Evolutionary conservation across 768 basidiomycete species (phyloP).

Genomic region (Trametes punicea): DNA sequence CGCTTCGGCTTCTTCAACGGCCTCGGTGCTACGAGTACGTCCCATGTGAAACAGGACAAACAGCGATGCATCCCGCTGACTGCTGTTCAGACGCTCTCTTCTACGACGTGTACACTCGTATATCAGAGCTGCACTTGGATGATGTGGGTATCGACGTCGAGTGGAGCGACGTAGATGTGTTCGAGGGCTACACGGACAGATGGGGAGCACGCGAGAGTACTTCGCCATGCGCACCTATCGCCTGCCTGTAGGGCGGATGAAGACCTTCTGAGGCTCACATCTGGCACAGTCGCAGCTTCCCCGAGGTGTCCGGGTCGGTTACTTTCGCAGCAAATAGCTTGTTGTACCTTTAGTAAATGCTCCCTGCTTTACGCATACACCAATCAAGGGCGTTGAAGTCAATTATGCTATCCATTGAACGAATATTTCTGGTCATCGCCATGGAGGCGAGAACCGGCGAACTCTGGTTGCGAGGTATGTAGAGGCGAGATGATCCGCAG

Average conservation of each 20-base stretch:
- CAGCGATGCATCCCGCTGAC: neutral
- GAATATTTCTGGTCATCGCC: conserved; percentile 6
- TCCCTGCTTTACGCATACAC: neutral
- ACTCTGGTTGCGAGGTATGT: too few species aligned
- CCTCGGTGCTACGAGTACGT: conserved; percentile 86
- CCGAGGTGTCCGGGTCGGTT: neutral
- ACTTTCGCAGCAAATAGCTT: conserved; percentile 5
- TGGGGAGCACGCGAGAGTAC: conserved; percentile 78
- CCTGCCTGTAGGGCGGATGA: conserved; percentile 49
- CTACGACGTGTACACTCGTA: conserved; percentile 86
- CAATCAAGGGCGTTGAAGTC: conserved; percentile 1
- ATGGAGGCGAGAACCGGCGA: conserved; percentile 16
- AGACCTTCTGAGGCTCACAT: conserved; percentile 19
- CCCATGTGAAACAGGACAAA: neutral
- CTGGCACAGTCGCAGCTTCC: too few species aligned
- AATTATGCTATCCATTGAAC: neutral
- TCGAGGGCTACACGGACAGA: conserved; percentile 49
- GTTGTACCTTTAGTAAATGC: neutral
- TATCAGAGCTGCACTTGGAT: conserved; percentile 83
- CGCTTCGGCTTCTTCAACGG: conserved; percentile 96
- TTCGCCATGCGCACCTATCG: conserved; percentile 76
- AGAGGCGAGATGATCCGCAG: too few species aligned
- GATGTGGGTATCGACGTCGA: conserved; percentile 73
- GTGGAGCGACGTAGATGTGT: conserved; percentile 83
- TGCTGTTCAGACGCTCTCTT: conserved; percentile 68